Percentiles rank a stretch among this genome's conserved stretches.
These are phyloP conservation scores for Astrothelium subdiscretum DNA, from an alignment of 495 filamentous ascomycete species.

Conservation along the genomic window DNA sequence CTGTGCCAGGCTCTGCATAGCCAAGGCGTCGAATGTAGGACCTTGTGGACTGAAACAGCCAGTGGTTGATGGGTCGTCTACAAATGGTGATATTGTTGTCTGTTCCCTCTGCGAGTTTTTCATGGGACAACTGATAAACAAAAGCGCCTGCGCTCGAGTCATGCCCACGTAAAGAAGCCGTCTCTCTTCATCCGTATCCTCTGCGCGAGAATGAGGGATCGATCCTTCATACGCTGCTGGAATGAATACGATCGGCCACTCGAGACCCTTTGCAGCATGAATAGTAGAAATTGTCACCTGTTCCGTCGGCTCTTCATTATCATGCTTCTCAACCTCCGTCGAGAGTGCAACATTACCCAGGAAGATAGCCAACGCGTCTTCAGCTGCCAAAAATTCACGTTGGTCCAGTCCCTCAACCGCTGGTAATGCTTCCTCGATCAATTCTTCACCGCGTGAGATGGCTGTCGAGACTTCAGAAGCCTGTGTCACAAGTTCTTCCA, in stretches of 20 bases:
- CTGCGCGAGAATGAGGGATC: constrained; percentile 87
- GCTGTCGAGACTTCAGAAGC: constrained; percentile 50
- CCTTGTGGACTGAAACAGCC: constrained; percentile 45
- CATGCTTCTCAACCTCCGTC: constrained; percentile 51
- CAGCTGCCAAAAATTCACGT: constrained; percentile 40
- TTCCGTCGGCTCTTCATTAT: constrained; percentile 38
- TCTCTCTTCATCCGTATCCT: constrained; percentile 83
- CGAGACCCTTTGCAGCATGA: constrained; percentile 90
- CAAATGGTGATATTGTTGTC: constrained; percentile 52
- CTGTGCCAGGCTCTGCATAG: constrained; percentile 47
- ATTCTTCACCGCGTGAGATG: constrained; percentile 31
- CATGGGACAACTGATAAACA: constrained; percentile 81
- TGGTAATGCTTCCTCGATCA: constrained; percentile 59
- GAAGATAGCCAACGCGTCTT: constrained; percentile 65
- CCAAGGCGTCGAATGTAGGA: constrained; percentile 41
- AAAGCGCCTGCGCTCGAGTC: constrained; percentile 81
- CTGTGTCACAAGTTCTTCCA: constrained; percentile 75
- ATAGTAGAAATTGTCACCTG: constrained; percentile 92
- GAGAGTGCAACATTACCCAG: constrained; percentile 83
- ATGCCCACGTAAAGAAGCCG: constrained; percentile 93
- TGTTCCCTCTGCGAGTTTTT: constrained; percentile 52
- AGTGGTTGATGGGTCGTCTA: constrained; percentile 38
- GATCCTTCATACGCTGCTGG: constrained; percentile 83
- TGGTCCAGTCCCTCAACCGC: constrained; percentile 66
- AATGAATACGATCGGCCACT: constrained; percentile 96